These are phyloP conservation scores for Tuber brumale DNA, from an alignment of 495 filamentous ascomycete species.

Conservation along the genomic window DNA sequence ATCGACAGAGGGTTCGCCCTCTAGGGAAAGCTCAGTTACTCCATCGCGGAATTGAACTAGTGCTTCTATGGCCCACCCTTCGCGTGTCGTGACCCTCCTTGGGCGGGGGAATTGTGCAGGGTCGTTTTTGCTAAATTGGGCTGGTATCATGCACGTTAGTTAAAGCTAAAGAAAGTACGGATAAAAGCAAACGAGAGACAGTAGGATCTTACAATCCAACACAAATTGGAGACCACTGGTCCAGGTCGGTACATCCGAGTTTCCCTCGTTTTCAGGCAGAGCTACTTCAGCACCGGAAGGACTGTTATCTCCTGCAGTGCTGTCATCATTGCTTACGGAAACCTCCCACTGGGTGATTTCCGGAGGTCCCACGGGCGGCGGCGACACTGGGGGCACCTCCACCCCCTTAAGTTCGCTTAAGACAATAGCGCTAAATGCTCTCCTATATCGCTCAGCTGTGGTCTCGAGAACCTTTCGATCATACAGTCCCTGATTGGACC, in stretches of 20 bases:
- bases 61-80: conserved; percentile 26
- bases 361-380: background rate
- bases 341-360: background rate
- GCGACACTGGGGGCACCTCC: background rate
- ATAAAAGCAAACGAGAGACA: background rate
- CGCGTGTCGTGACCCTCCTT: conserved; percentile 30
- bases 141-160: conserved; percentile 12
- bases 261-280: background rate
- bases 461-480: conserved; percentile 36
- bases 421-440: conserved; percentile 23
- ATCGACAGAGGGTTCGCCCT: background rate
- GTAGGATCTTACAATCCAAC: conserved; percentile 23
- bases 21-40: background rate
- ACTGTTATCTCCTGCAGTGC: background rate
- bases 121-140: conserved; percentile 24
- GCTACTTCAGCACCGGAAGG: background rate
- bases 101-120: conserved; percentile 23
- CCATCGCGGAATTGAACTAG: background rate
- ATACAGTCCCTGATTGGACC: conserved; percentile 34
- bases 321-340: background rate
- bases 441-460: conserved; percentile 25
- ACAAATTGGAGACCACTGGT: conserved; percentile 12
- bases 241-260: background rate
- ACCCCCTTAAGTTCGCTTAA: conserved; percentile 7
- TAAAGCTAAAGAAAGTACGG: background rate